Evolutionary conservation across 306 rosid genomes (phyloP), one percentile per base, ranked within the genome.

Genomic region (Styphnolobium japonicum): DNA sequence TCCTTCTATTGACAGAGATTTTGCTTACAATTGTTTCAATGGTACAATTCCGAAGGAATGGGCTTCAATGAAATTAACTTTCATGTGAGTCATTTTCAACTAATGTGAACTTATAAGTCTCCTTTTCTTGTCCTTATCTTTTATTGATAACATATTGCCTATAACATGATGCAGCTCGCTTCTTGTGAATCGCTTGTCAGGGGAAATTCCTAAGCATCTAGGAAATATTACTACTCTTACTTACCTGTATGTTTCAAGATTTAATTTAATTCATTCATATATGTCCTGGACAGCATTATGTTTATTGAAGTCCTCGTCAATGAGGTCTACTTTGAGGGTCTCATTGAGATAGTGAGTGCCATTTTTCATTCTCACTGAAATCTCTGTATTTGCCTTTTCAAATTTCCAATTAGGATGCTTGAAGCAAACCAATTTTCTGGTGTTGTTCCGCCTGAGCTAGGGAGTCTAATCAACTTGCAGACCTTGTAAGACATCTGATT

Each of bases 381-480:
- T 73, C 42, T 70, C 39, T 37, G 10, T 39, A 27, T 58, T 37
- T 65, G 5, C 18, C 48, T 36, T 43, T 18, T 19, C 9, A 61
- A 79, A 71, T 21, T 34, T 69, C 43, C 16, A 45, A 85, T 73
- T 79, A 92, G 97, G 68, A 22, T 0, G 83, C 92, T 92, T 81
- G 97, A 92, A 88, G 93, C 86, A 79, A 92, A 92, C 82, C 92
- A 85, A 48, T 92, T 90, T 76, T 87, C 88, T 43, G 97, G 96
- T 10, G 63, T 45, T 70, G 61, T 89, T 75, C 97, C 96, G 29
- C 83, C 83, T 53, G 82, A 89, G 39, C 91, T 92, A 14, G 97
- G 97, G 72, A 82, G 19, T 53, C 87, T 92, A 46, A 48, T 72
- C 56, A 86, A 88, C 84, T 84, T 90, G 80, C 79, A 73, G 49